A percentile compares a stretch with the other conserved stretches of the same genome.
Conservation (phyloP, 257 asterid species). For the Haberlea rhodopensis region DNA sequence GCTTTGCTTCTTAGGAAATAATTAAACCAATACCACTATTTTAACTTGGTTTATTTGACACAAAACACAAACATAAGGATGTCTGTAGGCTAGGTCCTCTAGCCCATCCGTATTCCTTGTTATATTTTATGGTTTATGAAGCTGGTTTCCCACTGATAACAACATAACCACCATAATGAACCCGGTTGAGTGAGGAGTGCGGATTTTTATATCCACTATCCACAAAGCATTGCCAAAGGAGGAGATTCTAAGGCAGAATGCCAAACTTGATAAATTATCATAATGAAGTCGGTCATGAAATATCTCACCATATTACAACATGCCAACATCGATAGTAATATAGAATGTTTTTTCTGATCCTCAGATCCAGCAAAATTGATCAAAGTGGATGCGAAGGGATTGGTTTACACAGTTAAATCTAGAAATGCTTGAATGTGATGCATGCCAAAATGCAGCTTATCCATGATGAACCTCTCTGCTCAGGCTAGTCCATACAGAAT, state of each 20-base stretch:
- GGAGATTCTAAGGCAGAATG: not conserved
- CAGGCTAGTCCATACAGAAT: not conserved
- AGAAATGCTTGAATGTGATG: not conserved
- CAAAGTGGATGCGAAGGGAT: not conserved
- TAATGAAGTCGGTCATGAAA: not conserved
- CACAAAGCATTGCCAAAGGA: not conserved
- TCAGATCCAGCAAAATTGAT: slow-evolving; percentile 1
- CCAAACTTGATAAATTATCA: not conserved
- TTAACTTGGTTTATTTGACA: slow-evolving; percentile 1
- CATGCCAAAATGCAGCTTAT: slow-evolving; percentile 2
- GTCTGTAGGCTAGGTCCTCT: not conserved
- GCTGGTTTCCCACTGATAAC: slow-evolving; percentile 19
- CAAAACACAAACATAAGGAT: not conserved
- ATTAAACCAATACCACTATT: not conserved
- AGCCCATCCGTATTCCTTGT: slow-evolving; percentile 5
- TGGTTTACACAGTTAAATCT: slow-evolving; percentile 12
- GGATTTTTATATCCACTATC: not conserved
- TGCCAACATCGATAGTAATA: too few relatives aligned
- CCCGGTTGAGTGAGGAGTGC: not conserved
- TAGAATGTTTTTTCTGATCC: not conserved
- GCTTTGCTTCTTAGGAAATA: not conserved
- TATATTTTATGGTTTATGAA: not conserved
- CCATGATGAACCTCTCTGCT: slow-evolving; percentile 8
- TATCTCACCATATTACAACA: not conserved
- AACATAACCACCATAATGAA: not conserved